These are phyloP conservation scores for Massarina eburnea DNA, from an alignment of 2,329 filamentous ascomycete genomes.

Conservation along the genomic window DNA sequence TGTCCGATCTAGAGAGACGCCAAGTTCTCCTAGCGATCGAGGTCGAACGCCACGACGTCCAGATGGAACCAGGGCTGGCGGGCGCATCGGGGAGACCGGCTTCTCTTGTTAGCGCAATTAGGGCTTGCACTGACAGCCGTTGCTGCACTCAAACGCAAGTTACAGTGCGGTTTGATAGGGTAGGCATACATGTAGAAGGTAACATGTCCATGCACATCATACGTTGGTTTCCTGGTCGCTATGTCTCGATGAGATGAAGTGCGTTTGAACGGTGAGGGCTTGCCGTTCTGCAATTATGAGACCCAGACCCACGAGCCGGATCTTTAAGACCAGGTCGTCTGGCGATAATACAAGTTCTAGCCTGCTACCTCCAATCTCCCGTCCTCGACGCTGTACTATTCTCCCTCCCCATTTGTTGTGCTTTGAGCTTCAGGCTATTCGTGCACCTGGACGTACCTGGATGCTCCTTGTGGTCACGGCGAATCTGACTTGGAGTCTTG, in stretches of 20 bases:
- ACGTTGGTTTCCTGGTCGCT: neutral
- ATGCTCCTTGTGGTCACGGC: no score
- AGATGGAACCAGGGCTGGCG: no score
- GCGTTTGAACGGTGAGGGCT: neutral
- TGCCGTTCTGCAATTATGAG: neutral
- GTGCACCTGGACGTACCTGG: no score
- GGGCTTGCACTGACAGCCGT: conserved; percentile 1
- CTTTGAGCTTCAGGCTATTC: no score
- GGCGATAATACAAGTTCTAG: neutral
- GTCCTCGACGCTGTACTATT: no score
- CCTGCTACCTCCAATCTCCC: no score
- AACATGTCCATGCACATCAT: neutral
- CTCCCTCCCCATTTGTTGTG: no score
- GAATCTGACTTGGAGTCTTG: no score
- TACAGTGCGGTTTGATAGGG: neutral
- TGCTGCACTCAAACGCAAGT: neutral
- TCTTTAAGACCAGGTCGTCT: neutral
- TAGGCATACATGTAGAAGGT: no score
- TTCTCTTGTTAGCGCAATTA: neutral
- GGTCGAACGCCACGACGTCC: neutral
- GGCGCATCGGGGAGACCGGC: conserved; percentile 1
- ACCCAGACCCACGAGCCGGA: no score
- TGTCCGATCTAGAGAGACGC: neutral
- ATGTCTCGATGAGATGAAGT: neutral
- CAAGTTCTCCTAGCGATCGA: neutral